These are phyloP conservation scores for Maudiozyma turicensis DNA, from an alignment of 805 yeast species.

Conservation along the genomic window DNA sequence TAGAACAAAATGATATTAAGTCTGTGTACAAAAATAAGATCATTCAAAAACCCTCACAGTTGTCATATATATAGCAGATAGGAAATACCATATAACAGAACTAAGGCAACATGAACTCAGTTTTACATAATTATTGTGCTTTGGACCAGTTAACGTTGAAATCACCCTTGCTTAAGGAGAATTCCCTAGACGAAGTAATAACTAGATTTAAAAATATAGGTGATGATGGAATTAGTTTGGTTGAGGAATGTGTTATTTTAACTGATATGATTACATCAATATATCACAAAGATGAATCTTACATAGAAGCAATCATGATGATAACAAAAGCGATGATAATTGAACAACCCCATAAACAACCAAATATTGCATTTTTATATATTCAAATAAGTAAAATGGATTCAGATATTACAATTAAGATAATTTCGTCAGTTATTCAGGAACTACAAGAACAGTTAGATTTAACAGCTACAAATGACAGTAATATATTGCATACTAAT, in stretches of 20 bases:
- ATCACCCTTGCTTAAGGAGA: too few relatives aligned
- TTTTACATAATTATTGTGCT: too few relatives aligned
- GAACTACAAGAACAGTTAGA: slow-evolving; percentile 47
- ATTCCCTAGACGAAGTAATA: slow-evolving; percentile 18
- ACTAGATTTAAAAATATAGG: slow-evolving; percentile 45
- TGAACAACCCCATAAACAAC: slow-evolving; percentile 85
- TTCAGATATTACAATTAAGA: slow-evolving; percentile 48
- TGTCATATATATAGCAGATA: too few relatives aligned
- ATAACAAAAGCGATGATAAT: slow-evolving; percentile 54
- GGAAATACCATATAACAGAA: too few relatives aligned
- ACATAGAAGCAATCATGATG: slow-evolving; percentile 44
- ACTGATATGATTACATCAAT: slow-evolving; percentile 51
- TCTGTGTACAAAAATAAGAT: too few relatives aligned
- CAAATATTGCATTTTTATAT: slow-evolving; percentile 51
- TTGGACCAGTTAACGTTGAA: too few relatives aligned
- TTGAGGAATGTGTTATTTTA: slow-evolving; percentile 51
- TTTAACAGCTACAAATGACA: slow-evolving; percentile 7
- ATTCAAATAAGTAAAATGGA: slow-evolving; percentile 51
- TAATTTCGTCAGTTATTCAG: slow-evolving; percentile 53
- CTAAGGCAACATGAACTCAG: too few relatives aligned
- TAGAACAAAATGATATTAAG: too few relatives aligned
- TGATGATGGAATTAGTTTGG: slow-evolving; percentile 36
- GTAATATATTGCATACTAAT: slow-evolving; percentile 13
- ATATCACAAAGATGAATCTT: slow-evolving; percentile 43
- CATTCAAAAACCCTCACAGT: too few relatives aligned